Base-by-base conservation (phyloP, 192 early-diverging fungal genomes). In the Chytriomyces sp. region DNA sequence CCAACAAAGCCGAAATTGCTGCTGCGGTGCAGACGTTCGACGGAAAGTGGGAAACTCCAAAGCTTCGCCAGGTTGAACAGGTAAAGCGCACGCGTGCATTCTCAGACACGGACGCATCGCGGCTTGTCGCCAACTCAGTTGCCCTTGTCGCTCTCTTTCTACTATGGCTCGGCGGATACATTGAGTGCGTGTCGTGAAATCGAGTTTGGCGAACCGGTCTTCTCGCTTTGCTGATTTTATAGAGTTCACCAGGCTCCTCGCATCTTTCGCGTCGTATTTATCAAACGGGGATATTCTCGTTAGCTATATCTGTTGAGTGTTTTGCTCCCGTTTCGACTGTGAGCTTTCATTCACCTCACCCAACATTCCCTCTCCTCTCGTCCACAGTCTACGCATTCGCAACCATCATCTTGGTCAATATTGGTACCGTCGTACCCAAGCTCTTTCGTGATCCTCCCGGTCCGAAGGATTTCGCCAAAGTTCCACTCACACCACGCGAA, bases 401-500 rank as follows among this genome's bases (percentile, higher is more conserved):
- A n/a, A n/a, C n/a, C n/a, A 49, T 49, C 44, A 22, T 22, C 44
- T 14, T 49, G 14, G 17, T 49, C 56, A 58, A 58, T 58, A 32
- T 58, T 26, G 56, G 19, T 2, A 58, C 28, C 14, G 28, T 58
- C 31, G 31, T 26, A 17, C 28, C 19, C 19, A 58, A 58, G 12
- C 28, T 58, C 28, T 58, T 58, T 58, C 3, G 56, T 28, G n/a
- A 49, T 14, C 28, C 56, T 1, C 14, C 2, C 56, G 31, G 28
- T 58, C 17, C 44, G 14, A 22, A 14, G 17, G 19, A 58, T 25
- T 28, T 62, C 12, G 28, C 10, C 14, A 62, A 62, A 38, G 32
- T 62, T n/a, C 39, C 60, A 14, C 38, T 62, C 14, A 62, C 60
- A 3, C 60, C 32, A 14, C 60, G 60, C 30, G 60, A 62, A 62